Base-by-base conservation (phyloP, 2,329 filamentous ascomycete genomes). In the Microcera coccophila region DNA sequence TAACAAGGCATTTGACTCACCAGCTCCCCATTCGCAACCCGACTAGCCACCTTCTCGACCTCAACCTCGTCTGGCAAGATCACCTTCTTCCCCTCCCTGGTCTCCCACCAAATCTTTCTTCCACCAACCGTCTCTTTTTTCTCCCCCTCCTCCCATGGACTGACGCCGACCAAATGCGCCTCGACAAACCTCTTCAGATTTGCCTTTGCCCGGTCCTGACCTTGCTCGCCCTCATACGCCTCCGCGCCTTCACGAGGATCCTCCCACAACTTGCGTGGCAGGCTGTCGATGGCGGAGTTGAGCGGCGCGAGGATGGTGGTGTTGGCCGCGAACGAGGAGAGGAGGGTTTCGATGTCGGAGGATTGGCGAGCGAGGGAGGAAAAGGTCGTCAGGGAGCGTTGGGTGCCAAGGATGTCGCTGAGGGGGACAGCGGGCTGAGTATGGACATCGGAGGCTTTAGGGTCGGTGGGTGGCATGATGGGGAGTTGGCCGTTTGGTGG, bases 241-340 rank as follows among this genome's bases (percentile, higher is more conserved):
- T 82, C 68, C 2, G 76, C 73, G 0, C 88, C 89, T 52, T 95
- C 90, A 39, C 75, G 67, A 0, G 85, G 79, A 49, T 90, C 73
- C 57, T 86, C 87, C 88, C 88, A 95, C 0, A 90, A 90, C 64
- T 96, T 97, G 39, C 85, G 76, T 1, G 90, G 87, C 18, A 97
- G 71, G 1, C 67, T 71, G 52, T 86, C 85, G 59, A 98, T 81
- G 3, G 84, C 89, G 15, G 78, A 81, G 72, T 98, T 97, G 41
- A 87, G 71, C 1, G 93, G 93, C 4, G 90, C 91, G 3, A 97
- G 79, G 18, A 97, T 82, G 2, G 90, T 96, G 14, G 87, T 87
- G 62, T 91, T 90, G 44, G 76, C 66, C 1, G 69, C 61, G 1
- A 74, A 65, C 61, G 88, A 78, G 54, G 85, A 78, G 12, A 97